Evolutionary conservation across 1,284 basidiomycete species (phyloP).

Genomic region (Cerrena zonata): DNA sequence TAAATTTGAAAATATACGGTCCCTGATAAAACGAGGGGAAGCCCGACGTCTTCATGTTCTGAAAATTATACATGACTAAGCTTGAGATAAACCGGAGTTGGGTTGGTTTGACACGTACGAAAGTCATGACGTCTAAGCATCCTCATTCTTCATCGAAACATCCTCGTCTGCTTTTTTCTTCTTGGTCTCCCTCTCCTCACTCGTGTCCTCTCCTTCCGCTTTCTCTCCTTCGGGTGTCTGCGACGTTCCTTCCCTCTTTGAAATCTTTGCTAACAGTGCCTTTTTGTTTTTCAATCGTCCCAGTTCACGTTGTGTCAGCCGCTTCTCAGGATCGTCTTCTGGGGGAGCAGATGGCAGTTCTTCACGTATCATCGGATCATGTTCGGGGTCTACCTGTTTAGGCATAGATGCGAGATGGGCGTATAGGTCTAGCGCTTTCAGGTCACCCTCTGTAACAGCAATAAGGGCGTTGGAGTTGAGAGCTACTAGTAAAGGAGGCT

Average conservation of each 20-base stretch:
- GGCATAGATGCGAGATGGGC: conserved; percentile 53
- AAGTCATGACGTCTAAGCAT: too few relatives aligned
- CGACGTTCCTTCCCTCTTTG: conserved; percentile 15
- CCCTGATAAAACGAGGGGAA: too few relatives aligned
- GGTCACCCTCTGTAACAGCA: conserved; percentile 43
- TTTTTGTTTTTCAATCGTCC: conserved; percentile 27
- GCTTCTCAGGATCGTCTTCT: conserved; percentile 3
- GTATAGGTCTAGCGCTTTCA: conserved; percentile 58
- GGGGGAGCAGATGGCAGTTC: conserved; percentile 16
- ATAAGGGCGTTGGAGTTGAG: conserved; percentile 37
- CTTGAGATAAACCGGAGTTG: too few relatives aligned
- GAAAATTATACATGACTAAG: too few relatives aligned
- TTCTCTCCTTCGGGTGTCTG: background rate
- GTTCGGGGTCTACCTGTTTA: conserved; percentile 48
- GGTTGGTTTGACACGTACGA: too few relatives aligned
- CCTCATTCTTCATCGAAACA: background rate
- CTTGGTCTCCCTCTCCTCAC: conserved; percentile 17
- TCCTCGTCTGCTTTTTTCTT: conserved; percentile 13
- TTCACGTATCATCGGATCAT: conserved; percentile 36
- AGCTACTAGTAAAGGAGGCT: conserved; percentile 17
- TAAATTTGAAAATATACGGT: too few relatives aligned
- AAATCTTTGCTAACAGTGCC: conserved; percentile 25
- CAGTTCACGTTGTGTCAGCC: conserved; percentile 25
- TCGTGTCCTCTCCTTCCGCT: conserved; percentile 4
- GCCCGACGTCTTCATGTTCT: too few relatives aligned